Evolutionary conservation across 805 yeast genomes (phyloP).

Genomic region (Metschnikowia orientalis): DNA sequence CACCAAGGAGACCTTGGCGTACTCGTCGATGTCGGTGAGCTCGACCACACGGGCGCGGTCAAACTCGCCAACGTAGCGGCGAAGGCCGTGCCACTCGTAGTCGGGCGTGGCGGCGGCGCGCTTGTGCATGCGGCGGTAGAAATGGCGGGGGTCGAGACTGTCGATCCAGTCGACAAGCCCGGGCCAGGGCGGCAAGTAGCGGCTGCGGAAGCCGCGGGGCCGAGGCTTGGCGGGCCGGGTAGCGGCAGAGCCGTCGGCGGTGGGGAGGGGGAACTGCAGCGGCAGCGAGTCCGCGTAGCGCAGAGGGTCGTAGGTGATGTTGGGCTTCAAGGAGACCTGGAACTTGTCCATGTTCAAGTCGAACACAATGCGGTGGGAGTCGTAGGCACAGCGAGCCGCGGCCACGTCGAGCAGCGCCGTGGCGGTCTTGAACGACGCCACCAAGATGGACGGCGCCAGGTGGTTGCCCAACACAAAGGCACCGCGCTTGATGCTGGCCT

Average conservation of each 20-base stretch:
- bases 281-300: slow-evolving; percentile 8
- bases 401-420: slow-evolving; percentile 56
- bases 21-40: slow-evolving; percentile 51
- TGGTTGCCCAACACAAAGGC: slow-evolving; percentile 78
- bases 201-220: too few species aligned
- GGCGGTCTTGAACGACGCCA: slow-evolving; percentile 54
- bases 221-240: too few species aligned
- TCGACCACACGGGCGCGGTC: slow-evolving; percentile 26
- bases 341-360: slow-evolving; percentile 47
- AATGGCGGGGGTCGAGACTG: slow-evolving; percentile 1
- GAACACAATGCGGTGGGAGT: slow-evolving; percentile 48
- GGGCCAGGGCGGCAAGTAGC: too few species aligned
- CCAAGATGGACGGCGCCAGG: slow-evolving; percentile 67
- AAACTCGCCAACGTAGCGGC: slow-evolving; percentile 53
- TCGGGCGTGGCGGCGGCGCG: slow-evolving; percentile 6
- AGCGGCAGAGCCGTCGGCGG: too few species aligned
- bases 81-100: slow-evolving; percentile 69
- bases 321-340: slow-evolving; percentile 63
- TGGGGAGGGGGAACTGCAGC: too few species aligned
- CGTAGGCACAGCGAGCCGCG: slow-evolving; percentile 44
- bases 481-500: slow-evolving; percentile 55
- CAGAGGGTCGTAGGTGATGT: slow-evolving; percentile 51
- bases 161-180: neutral
- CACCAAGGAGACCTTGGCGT: slow-evolving; percentile 73
- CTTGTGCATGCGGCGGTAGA: neutral